These are phyloP conservation scores for Raddia guianensis DNA, from an alignment of 176 grass and related monocot genomes.

Conservation along the genomic window DNA sequence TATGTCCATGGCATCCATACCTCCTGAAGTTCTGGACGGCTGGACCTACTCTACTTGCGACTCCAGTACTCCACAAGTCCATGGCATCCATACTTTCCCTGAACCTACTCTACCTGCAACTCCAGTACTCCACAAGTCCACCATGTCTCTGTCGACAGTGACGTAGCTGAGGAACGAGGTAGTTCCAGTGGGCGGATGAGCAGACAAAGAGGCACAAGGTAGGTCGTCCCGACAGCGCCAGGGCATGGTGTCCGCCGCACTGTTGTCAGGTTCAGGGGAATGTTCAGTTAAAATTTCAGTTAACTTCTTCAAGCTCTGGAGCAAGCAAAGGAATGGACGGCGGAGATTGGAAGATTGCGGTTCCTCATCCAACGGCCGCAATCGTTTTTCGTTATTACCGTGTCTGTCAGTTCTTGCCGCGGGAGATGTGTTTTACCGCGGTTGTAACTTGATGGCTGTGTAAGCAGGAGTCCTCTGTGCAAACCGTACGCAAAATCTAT, in stretches of 20 bases:
- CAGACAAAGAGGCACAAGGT: constrained; percentile 66
- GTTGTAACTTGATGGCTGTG: too few species aligned
- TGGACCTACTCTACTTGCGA: constrained; percentile 82
- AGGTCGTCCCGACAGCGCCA: constrained; percentile 74
- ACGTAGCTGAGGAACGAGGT: constrained; percentile 82
- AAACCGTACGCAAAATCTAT: too few species aligned
- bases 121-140: constrained; percentile 23
- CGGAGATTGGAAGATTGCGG: too few species aligned
- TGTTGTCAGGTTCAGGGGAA: neutral
- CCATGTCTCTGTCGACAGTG: constrained; percentile 67
- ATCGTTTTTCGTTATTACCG: too few species aligned
- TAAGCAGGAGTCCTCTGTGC: too few species aligned
- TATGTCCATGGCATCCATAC: constrained; percentile 87
- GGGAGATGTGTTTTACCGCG: too few species aligned
- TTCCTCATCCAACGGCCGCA: too few species aligned
- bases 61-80: constrained; percentile 19
- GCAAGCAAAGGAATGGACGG: too few species aligned
- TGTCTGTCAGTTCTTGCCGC: too few species aligned
- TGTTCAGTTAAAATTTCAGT: too few species aligned
- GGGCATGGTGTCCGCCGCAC: constrained; percentile 49
- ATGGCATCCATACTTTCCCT: constrained; percentile 96
- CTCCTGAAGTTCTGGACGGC: constrained; percentile 24
- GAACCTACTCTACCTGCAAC: constrained; percentile 81
- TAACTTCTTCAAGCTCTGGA: too few species aligned
- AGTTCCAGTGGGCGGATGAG: constrained; percentile 89